phyloP scores from a whole-genome alignment of 345 rosid species.

The Eucalyptus viminalis region DNA sequence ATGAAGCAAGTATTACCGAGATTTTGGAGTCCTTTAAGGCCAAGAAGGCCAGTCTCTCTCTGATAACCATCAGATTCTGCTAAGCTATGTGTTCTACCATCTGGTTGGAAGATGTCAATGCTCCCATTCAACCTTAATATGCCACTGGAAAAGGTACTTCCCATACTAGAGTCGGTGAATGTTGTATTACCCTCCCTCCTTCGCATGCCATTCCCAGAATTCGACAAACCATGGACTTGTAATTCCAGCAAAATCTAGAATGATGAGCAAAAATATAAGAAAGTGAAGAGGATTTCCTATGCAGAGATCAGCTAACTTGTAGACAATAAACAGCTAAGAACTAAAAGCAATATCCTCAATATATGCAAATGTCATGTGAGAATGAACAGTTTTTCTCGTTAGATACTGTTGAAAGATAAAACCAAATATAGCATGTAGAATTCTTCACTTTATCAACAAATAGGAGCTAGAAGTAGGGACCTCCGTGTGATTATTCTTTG shows the following conservation, averaged over 20 bases:
- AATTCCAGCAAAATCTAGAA: slow-evolving; percentile 40
- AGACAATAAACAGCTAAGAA: not conserved
- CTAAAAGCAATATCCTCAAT: not conserved
- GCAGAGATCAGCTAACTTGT: not conserved
- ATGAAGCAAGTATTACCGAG: slow-evolving; percentile 77
- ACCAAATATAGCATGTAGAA: not conserved
- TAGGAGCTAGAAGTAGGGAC: not conserved
- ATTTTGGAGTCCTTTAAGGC: slow-evolving; percentile 54
- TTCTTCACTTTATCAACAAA: not conserved
- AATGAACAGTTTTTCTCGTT: not conserved
- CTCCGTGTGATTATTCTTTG: not conserved
- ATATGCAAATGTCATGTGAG: not conserved
- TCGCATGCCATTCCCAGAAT: slow-evolving; percentile 12
- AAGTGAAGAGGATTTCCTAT: not conserved
- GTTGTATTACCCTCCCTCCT: slow-evolving; percentile 7
- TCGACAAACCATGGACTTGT: slow-evolving; percentile 50
- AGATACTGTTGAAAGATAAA: not conserved
- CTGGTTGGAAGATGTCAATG: slow-evolving; percentile 1
- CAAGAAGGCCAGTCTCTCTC: slow-evolving; percentile 25
- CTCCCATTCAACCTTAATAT: slow-evolving; percentile 16
- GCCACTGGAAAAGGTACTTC: slow-evolving; percentile 1
- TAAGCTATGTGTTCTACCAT: not conserved
- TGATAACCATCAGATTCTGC: slow-evolving; percentile 4
- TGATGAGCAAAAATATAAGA: not conserved
- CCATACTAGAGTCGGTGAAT: not conserved